phyloP scores from a whole-genome alignment of 176 grass and related monocot genomes.

The Zea mays region DNA sequence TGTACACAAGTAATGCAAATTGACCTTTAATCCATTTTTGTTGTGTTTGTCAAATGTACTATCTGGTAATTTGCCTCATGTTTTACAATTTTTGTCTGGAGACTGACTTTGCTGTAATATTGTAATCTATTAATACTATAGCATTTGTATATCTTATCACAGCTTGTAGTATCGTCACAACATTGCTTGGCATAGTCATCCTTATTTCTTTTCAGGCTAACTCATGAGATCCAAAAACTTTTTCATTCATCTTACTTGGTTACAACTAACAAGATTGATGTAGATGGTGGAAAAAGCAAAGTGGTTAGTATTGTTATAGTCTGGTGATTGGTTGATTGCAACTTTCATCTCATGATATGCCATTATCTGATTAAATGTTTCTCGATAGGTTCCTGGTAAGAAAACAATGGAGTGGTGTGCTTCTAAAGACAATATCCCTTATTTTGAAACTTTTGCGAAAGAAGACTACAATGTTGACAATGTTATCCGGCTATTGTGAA shows the following conservation, averaged over 20 bases:
- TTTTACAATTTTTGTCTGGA: conserved; percentile 19
- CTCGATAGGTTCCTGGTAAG: conserved; percentile 82
- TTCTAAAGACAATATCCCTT: conserved; percentile 89
- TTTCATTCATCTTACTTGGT: conserved; percentile 96
- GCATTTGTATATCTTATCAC: conserved; percentile 30
- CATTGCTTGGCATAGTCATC: conserved; percentile 27
- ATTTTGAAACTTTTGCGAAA: conserved; percentile 96
- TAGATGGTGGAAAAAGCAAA: conserved; percentile 99
- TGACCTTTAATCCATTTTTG: conserved; percentile 28
- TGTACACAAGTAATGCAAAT: background rate
- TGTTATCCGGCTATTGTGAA: conserved; percentile 79
- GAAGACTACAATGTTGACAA: conserved; percentile 90
- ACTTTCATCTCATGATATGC: conserved; percentile 18
- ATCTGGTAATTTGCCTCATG: conserved; percentile 24
- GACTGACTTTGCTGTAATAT: conserved; percentile 14
- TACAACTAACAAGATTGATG: conserved; percentile 99
- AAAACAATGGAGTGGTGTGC: conserved; percentile 95
- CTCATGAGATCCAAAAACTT: conserved; percentile 82
- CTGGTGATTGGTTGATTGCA: conserved; percentile 27
- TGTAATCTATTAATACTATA: conserved; percentile 5
- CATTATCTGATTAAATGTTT: conserved; percentile 14
- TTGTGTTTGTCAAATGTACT: conserved; percentile 26
- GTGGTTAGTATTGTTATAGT: conserved; percentile 57
- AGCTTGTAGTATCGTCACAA: conserved; percentile 21
- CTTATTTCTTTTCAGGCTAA: conserved; percentile 68